Base-by-base conservation (phyloP, 768 basidiomycete species). In the Amanita rimosa region DNA sequence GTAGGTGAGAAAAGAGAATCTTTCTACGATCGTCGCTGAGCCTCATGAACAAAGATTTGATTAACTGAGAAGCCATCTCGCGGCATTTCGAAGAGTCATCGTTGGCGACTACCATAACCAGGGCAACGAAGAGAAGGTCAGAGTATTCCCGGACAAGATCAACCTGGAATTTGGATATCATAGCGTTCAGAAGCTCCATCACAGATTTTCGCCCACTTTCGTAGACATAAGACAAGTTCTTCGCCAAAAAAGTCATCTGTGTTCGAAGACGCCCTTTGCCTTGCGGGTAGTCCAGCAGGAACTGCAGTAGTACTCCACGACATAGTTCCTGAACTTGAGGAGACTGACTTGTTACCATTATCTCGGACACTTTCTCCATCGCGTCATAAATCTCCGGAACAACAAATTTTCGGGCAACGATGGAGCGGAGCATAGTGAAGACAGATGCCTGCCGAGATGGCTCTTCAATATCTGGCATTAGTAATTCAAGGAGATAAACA, bases 361-460 rank as follows among this genome's bases (percentile, higher is more conserved):
- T 79, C 54, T 91, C 84, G 3, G 91, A 82, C 17, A 97, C 82
- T 51, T 82, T 81, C 52, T 90, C 89, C 94, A 99, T 97, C 31
- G 94, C 67, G 62, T 98, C 94, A 67, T 99, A 99, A 44, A 99
- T 85, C 64, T 98, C 96, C 0, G 90, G 90, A 0, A 95, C 89
- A 27, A 98, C 82, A 53, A 98, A 87, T 60, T 88, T 90, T 27
- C 94, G 81, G 4, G 84, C 76, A 13, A 98, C 82, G 55, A 98
- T 91, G 21, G 93, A 86, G 8, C 91, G 84, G 13, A 99, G 76
- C 56, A 98, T 76, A 1, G 85, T 69, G 62, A 99, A 98, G 6
- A 89, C 85, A 7, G 90, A 75, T 3, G 76, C 78, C 64, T 99
- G 96, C 5, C 91, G 81, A 10, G 72, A 72, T 0, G 86, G 81